Conservation (phyloP, 805 yeast genomes). For the Lipomyces chichibuensis region DNA sequence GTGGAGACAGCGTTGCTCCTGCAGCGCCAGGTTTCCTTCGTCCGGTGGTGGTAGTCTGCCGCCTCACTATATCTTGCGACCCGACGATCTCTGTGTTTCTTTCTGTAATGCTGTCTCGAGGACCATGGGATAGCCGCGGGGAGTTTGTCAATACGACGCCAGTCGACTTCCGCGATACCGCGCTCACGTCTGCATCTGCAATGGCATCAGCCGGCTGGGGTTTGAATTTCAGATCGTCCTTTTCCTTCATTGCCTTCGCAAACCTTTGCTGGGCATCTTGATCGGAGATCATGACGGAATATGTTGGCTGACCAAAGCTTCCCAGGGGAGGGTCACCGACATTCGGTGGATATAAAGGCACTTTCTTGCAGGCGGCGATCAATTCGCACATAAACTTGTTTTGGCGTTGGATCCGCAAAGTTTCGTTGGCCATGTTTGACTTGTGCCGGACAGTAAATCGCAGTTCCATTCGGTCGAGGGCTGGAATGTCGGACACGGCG, state of each 20-base stretch:
- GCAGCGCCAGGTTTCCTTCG: background rate
- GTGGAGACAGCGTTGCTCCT: background rate
- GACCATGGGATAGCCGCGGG: background rate
- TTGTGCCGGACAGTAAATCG: constrained; percentile 41
- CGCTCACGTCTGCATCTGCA: background rate
- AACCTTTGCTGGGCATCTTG: constrained; percentile 7
- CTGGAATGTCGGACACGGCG: constrained; percentile 43
- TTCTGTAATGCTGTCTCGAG: background rate
- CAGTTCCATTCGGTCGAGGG: constrained; percentile 43
- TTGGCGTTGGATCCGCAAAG: constrained; percentile 17
- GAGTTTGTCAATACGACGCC: background rate
- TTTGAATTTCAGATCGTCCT: constrained; percentile 1
- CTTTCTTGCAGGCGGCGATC: constrained; percentile 13
- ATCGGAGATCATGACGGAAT: constrained; percentile 4
- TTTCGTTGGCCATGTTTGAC: constrained; percentile 44
- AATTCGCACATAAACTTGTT: constrained; percentile 28
- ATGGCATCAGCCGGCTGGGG: background rate
- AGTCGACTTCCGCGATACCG: background rate
- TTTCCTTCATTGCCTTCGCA: background rate
- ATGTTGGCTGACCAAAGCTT: constrained; percentile 14
- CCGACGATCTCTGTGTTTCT: too few relatives aligned
- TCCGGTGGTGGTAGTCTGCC: background rate
- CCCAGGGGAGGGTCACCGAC: constrained; percentile 26
- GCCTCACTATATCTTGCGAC: background rate
- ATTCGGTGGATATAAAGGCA: constrained; percentile 25